A percentile compares a stretch with the other conserved stretches of the same genome.
phyloP scores from a whole-genome alignment of 345 rosid species.

The Hirschfeldia incana region DNA sequence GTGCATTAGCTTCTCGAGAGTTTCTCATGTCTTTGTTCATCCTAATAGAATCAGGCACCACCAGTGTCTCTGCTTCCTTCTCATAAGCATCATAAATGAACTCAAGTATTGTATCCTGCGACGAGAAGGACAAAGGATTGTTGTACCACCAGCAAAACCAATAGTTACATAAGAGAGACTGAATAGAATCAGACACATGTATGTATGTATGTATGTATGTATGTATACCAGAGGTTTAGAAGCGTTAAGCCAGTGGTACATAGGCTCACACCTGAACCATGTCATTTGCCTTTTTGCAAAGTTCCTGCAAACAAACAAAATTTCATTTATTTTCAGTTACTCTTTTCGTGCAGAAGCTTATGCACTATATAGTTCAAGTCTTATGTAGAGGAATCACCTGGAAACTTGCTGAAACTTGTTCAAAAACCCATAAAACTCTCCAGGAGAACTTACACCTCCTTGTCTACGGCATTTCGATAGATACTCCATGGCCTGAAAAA shows the following conservation, averaged over 20 bases:
- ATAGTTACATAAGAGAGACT: not conserved
- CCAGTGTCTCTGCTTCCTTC: slow-evolving; percentile 46
- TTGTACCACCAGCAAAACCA: not conserved
- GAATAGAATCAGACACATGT: not conserved
- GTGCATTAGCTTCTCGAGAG: slow-evolving; percentile 51
- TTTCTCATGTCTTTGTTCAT: slow-evolving; percentile 56
- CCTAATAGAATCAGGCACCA: slow-evolving; percentile 57
- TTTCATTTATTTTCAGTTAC: too few species aligned
- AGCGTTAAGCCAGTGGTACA: slow-evolving; percentile 92
- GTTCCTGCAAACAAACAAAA: slow-evolving; percentile 51
- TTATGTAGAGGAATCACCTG: slow-evolving; percentile 50
- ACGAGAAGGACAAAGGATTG: not conserved
- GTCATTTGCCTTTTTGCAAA: slow-evolving; percentile 95
- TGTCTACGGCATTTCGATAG: slow-evolving; percentile 56
- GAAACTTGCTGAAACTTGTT: slow-evolving; percentile 83
- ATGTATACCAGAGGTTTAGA: slow-evolving; percentile 77
- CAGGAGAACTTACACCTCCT: slow-evolving; percentile 60
- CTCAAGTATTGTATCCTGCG: slow-evolving; percentile 71
- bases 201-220: too few species aligned
- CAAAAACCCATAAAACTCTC: slow-evolving; percentile 67
- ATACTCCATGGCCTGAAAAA: slow-evolving; percentile 79
- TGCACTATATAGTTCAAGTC: not conserved
- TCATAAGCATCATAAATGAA: slow-evolving; percentile 62
- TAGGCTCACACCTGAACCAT: slow-evolving; percentile 82
- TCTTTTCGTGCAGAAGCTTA: slow-evolving; percentile 12